Evolutionary conservation across 2,329 filamentous ascomycete species (phyloP), one percentile per base, ranked within the genome.

Genomic region (Colletotrichum liriopes): DNA sequence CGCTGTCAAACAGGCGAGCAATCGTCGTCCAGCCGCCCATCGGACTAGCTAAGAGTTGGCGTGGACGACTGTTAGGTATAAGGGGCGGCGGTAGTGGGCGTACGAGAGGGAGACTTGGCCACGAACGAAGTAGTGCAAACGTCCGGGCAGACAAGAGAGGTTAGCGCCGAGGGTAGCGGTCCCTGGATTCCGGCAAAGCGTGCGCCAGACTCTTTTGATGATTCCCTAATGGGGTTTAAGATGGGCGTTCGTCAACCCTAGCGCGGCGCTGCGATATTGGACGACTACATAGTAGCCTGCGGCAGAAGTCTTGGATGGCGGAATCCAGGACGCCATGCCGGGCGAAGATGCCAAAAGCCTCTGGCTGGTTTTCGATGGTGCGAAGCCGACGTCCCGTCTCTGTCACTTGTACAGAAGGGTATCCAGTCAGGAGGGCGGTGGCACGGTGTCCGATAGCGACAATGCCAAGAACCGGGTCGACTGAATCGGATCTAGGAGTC

Each of bases 121-220:
- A 58, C 45, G 64, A 64, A 63, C 37, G 52, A 69, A 29, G 52
- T 47, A 32, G 65, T 51, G 43, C 58, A 51, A 68, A 72, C 52
- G 59, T 43, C 14, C n/a, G 23, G 32, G 23, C 26, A 29, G 51
- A 58, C 56, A 35, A 51, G 65, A 59, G 29, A 49, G 39, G 54
- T 41, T 64, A 69, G 59, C 60, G 52, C 65, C 65, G 45, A 54
- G n/a, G 59, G 20, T 45, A 37, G 51, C 47, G 43, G 58, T 45
- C 47, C 63, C 39, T 51, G 23, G 9, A 47, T 29, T 64, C 65
- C 45, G 54, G 26, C 58, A n/a, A n/a, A 52, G 52, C 45, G 52
- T 60, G 37, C 68, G 51, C 68, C 63, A 32, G 39, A 20, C 23
- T 26, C 26, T n/a, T 18, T 61, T 29, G 51, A 49, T 63, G 59